Evolutionary conservation across 306 rosid species (phyloP), one percentile per base, ranked within the genome.

Genomic region (Adenanthera pavonina): DNA sequence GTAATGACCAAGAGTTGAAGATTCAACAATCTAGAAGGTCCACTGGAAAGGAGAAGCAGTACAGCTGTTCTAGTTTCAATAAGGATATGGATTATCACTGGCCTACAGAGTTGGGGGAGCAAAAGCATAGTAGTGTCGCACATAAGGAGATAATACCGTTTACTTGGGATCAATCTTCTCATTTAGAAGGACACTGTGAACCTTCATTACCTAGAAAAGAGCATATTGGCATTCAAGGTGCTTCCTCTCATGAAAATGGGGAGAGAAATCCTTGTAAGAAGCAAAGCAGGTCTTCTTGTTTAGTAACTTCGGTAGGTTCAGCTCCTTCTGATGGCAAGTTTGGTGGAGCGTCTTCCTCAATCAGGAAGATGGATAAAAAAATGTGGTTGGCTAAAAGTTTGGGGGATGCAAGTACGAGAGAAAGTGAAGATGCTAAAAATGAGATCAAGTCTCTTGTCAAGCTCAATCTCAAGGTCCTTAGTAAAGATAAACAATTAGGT

Each of bases 371-470:
- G 59, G 83, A 70, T 60, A 61, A 62, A 72, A 85, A 69, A 15
- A 74, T 57, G 46, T 68, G 80, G 35, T 52, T 75, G 25, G 80
- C 68, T 60, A 81, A 70, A 74, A 81, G 46, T 57, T 59, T 5
- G 11, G 57, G 72, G 52, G 68, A 84, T 61, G 77, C 72, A 66
- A 78, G 79, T 59, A 73, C 69, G 1, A 71, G 71, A 69, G 81
- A 78, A n/a, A 59, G 43, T 38, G 86, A 84, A 65, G 89, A 86
- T 49, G 82, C 86, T 20, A 94, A 94, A 87, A 80, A 87, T 19
- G 91, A 89, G 86, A 94, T 94, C 78, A 87, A 76, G 79, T 85
- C 92, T 77, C 89, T 94, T 75, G 98, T 94, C 69, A 94, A 94
- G 88, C 86, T 83, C 68, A 92, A 90, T 81, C 81, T 90, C 88